phyloP scores from a whole-genome alignment of 495 filamentous ascomycete genomes.

The Penicillium nucicola region DNA sequence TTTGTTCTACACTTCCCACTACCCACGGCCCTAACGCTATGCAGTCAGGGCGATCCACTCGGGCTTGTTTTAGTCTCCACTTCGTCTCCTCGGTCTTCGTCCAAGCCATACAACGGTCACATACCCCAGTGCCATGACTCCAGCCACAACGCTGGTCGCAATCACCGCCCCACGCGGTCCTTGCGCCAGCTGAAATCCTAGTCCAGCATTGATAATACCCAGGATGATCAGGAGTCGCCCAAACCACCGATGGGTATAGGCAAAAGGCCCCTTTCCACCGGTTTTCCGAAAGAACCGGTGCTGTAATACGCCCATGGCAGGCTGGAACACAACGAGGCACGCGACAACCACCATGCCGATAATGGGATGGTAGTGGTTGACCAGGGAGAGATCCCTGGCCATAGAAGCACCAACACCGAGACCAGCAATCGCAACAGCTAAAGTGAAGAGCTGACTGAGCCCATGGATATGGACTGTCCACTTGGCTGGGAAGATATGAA shows the following conservation, averaged over 20 bases:
- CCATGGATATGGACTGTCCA: slow-evolving; percentile 47
- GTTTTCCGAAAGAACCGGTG: slow-evolving; percentile 49
- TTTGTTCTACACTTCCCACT: no score
- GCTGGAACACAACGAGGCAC: slow-evolving; percentile 59
- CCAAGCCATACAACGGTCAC: slow-evolving; percentile 12
- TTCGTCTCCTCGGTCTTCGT: neutral
- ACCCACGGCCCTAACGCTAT: no score
- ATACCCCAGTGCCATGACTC: slow-evolving; percentile 49
- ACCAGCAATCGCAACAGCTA: slow-evolving; percentile 55
- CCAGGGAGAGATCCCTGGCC: slow-evolving; percentile 21
- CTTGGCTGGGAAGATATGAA: slow-evolving; percentile 38
- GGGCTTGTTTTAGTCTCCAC: no score
- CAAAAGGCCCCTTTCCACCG: slow-evolving; percentile 48
- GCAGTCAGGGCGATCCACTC: no score
- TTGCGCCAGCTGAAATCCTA: slow-evolving; percentile 55
- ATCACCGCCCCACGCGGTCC: slow-evolving; percentile 42
- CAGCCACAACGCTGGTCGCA: slow-evolving; percentile 59
- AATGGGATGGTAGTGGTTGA: slow-evolving; percentile 33
- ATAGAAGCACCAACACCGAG: slow-evolving; percentile 59
- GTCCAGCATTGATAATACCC: slow-evolving; percentile 69
- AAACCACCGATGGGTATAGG: slow-evolving; percentile 66
- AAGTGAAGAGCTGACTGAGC: slow-evolving; percentile 53
- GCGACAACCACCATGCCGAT: slow-evolving; percentile 60
- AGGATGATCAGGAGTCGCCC: slow-evolving; percentile 59
- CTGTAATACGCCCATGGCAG: slow-evolving; percentile 60